These are phyloP conservation scores for Ceratobasidium papillatum DNA, from an alignment of 1,284 basidiomycete genomes.

Conservation along the genomic window DNA sequence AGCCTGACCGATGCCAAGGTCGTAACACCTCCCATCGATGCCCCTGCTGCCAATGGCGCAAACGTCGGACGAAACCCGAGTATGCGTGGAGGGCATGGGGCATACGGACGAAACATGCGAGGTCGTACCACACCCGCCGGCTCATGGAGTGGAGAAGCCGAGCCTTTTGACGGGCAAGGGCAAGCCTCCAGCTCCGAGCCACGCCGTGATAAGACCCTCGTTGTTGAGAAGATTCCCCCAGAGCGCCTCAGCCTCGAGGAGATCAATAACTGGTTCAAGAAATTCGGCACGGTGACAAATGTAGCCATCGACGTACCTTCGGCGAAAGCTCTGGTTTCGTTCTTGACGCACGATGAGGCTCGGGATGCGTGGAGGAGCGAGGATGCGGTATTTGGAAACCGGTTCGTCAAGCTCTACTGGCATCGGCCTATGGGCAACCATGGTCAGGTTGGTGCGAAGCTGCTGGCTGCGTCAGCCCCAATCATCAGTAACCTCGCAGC, in stretches of 20 bases:
- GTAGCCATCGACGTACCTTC: slow-evolving; percentile 83
- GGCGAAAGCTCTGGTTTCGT: slow-evolving; percentile 86
- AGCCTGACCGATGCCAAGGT: slow-evolving; percentile 24
- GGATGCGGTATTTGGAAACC: slow-evolving; percentile 91
- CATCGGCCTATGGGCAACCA: slow-evolving; percentile 90
- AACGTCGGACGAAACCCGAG: slow-evolving; percentile 29
- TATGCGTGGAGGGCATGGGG: slow-evolving; percentile 39
- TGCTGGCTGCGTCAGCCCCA: slow-evolving; percentile 79
- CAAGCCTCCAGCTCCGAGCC: slow-evolving; percentile 58
- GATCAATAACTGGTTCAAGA: slow-evolving; percentile 90
- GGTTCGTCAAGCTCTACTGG: slow-evolving; percentile 96
- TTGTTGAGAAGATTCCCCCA: slow-evolving; percentile 93
- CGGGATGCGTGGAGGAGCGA: slow-evolving; percentile 90
- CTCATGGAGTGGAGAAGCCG: slow-evolving; percentile 34
- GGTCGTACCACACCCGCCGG: slow-evolving; percentile 28
- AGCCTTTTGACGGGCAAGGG: slow-evolving; percentile 36
- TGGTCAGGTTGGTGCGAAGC: slow-evolving; percentile 74
- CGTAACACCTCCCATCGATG: slow-evolving; percentile 1
- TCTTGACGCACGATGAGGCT: slow-evolving; percentile 85
- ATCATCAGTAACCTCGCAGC: slow-evolving; percentile 63
- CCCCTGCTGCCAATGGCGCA: slow-evolving; percentile 18
- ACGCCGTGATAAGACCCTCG: slow-evolving; percentile 77
- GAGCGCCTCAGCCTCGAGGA: slow-evolving; percentile 80
- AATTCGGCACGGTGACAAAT: slow-evolving; percentile 92
- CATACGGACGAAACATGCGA: slow-evolving; percentile 38